These are phyloP conservation scores for Talaromyces thailandensis DNA, from an alignment of 495 filamentous ascomycete genomes.

Conservation along the genomic window DNA sequence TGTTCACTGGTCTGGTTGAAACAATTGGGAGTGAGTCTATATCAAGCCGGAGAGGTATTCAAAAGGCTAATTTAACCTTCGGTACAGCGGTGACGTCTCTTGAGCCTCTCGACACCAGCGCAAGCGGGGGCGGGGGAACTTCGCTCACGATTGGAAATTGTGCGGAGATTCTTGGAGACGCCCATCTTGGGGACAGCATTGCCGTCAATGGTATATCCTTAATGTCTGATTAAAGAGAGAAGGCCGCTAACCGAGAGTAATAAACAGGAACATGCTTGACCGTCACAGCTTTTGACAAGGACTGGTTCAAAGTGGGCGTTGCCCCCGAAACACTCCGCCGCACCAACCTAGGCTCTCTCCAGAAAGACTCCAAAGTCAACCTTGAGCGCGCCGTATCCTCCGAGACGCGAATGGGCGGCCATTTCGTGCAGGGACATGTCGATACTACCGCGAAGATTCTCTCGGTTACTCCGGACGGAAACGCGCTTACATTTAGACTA, in stretches of 20 bases:
- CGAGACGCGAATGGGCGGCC: constrained; percentile 72
- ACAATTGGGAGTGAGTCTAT: constrained; percentile 71
- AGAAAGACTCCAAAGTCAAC: constrained; percentile 57
- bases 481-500: constrained; percentile 80
- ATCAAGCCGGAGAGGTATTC: neutral
- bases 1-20: constrained; percentile 98
- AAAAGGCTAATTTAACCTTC: neutral
- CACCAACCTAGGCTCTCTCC: constrained; percentile 77
- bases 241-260: neutral
- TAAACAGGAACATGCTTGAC: constrained; percentile 72
- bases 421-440: constrained; percentile 84
- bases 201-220: constrained; percentile 66
- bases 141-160: constrained; percentile 79
- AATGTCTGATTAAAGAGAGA: neutral
- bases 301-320: constrained; percentile 83
- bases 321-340: constrained; percentile 94
- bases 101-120: constrained; percentile 65
- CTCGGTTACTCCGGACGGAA: constrained; percentile 65
- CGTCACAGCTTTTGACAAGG: constrained; percentile 62
- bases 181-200: constrained; percentile 85
- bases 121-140: constrained; percentile 64
- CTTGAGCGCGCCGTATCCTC: constrained; percentile 88
- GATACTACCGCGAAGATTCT: constrained; percentile 75
- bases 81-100: constrained; percentile 69
- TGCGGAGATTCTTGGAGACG: constrained; percentile 66